A percentile compares a stretch with the other conserved stretches of the same genome.
Evolutionary conservation across 2,329 filamentous ascomycete genomes (phyloP).

Genomic region (Fulvia fulva): DNA sequence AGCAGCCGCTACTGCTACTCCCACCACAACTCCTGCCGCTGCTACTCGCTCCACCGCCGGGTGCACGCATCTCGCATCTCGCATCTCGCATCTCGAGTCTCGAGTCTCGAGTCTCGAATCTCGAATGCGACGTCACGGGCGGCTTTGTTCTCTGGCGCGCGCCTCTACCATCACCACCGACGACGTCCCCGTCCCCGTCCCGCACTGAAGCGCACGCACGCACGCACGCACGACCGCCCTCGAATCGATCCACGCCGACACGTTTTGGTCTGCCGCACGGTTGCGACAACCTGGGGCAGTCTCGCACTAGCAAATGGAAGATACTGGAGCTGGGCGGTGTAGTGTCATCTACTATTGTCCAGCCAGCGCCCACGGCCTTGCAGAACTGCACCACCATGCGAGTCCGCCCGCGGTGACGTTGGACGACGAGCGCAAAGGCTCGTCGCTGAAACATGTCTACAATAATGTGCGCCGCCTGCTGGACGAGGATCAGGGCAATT

Average conservation of each 20-base stretch:
- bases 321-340: slow-evolving; percentile 24
- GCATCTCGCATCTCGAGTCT: background rate
- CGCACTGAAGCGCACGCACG: background rate
- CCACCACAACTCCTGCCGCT: background rate
- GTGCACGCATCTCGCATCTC: background rate
- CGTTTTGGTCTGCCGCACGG: background rate
- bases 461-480: slow-evolving; percentile 30
- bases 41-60: background rate
- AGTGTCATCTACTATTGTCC: slow-evolving; percentile 33
- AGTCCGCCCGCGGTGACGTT: slow-evolving; percentile 14
- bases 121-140: slow-evolving; percentile 2
- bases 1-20: background rate
- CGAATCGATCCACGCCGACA: background rate
- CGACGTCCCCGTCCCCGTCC: background rate
- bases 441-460: slow-evolving; percentile 20
- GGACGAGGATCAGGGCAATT: slow-evolving; percentile 32
- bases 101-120: background rate
- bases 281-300: slow-evolving; percentile 1
- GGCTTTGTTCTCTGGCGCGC: background rate
- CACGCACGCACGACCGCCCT: background rate
- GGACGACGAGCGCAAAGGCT: slow-evolving; percentile 4
- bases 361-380: slow-evolving; percentile 20
- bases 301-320: slow-evolving; percentile 29
- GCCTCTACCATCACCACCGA: background rate
- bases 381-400: slow-evolving; percentile 23